A percentile compares a stretch with the other conserved stretches of the same genome.
phyloP scores from a whole-genome alignment of 2,329 filamentous ascomycete genomes.

The Didymella keratinophila region DNA sequence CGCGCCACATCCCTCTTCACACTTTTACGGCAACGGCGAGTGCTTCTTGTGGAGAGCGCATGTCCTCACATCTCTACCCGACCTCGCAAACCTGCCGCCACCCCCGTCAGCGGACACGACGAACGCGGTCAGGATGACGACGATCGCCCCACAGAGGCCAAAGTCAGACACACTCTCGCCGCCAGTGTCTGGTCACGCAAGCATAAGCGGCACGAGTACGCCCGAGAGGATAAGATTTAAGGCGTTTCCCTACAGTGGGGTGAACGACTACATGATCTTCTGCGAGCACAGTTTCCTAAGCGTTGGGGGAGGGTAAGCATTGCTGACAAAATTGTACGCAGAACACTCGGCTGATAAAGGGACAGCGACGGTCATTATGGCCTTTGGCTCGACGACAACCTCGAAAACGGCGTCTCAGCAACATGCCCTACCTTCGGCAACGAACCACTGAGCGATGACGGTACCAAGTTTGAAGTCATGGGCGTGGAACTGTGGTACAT shows the following conservation, averaged over 20 bases:
- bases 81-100: slow-evolving; percentile 67
- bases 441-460: slow-evolving; percentile 90
- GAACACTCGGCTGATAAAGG: slow-evolving; percentile 7
- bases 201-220: slow-evolving; percentile 60
- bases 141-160: slow-evolving; percentile 50
- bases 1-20: slow-evolving; percentile 77
- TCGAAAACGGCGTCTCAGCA: slow-evolving; percentile 84
- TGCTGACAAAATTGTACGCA: background rate
- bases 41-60: slow-evolving; percentile 90
- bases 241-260: slow-evolving; percentile 92
- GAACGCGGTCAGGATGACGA: slow-evolving; percentile 68
- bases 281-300: slow-evolving; percentile 87
- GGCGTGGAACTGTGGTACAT: slow-evolving; percentile 95
- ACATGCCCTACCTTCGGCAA: slow-evolving; percentile 93
- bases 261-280: slow-evolving; percentile 96
- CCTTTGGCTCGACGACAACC: slow-evolving; percentile 86
- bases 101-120: slow-evolving; percentile 74
- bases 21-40: slow-evolving; percentile 96
- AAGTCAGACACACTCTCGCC: slow-evolving; percentile 39
- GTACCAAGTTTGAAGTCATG: slow-evolving; percentile 87
- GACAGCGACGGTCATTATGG: slow-evolving; percentile 82
- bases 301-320: slow-evolving; percentile 75
- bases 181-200: slow-evolving; percentile 40
- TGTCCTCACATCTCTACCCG: slow-evolving; percentile 63
- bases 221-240: slow-evolving; percentile 90